phyloP scores from a whole-genome alignment of 2,329 filamentous ascomycete genomes.

The Aspergillus tanneri region DNA sequence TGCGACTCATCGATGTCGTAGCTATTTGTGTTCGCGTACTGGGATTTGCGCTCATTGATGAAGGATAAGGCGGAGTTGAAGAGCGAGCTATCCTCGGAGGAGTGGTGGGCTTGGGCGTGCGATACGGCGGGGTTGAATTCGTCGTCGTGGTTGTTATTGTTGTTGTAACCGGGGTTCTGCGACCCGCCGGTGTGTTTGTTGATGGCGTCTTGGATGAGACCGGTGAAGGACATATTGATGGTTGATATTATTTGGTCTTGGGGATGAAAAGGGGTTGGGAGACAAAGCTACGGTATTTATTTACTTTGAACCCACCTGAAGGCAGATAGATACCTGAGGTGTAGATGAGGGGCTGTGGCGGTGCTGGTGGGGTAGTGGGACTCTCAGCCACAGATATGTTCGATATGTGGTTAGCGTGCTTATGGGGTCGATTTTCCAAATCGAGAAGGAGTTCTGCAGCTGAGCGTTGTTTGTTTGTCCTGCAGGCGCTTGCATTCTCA shows the following conservation, averaged over 20 bases:
- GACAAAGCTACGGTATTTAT: too few species aligned
- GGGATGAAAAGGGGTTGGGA: background rate
- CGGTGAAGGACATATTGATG: conserved; percentile 25
- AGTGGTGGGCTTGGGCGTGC: conserved; percentile 54
- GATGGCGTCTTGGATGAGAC: conserved; percentile 19
- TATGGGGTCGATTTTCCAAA: too few species aligned
- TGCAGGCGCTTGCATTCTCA: too few species aligned
- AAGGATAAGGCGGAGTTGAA: conserved; percentile 59
- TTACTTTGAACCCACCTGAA: background rate
- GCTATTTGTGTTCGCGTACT: conserved; percentile 47
- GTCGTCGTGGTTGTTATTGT: conserved; percentile 2
- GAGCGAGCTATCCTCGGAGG: conserved; percentile 50
- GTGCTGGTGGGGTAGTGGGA: conserved; percentile 7
- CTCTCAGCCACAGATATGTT: conserved; percentile 5
- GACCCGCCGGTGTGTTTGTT: conserved; percentile 7
- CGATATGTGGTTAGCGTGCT: too few species aligned
- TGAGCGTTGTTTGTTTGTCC: too few species aligned
- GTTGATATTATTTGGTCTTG: background rate
- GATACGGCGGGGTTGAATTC: conserved; percentile 43
- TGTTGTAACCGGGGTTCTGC: background rate
- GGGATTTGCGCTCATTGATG: conserved; percentile 51
- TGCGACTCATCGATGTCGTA: conserved; percentile 62
- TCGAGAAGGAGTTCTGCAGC: too few species aligned
- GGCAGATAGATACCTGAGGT: conserved; percentile 1
- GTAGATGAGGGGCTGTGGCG: conserved; percentile 15